A percentile compares a stretch with the other conserved stretches of the same genome.
phyloP scores from a whole-genome alignment of 73 alveolate species.

The Symbiodinium pilosum region DNA sequence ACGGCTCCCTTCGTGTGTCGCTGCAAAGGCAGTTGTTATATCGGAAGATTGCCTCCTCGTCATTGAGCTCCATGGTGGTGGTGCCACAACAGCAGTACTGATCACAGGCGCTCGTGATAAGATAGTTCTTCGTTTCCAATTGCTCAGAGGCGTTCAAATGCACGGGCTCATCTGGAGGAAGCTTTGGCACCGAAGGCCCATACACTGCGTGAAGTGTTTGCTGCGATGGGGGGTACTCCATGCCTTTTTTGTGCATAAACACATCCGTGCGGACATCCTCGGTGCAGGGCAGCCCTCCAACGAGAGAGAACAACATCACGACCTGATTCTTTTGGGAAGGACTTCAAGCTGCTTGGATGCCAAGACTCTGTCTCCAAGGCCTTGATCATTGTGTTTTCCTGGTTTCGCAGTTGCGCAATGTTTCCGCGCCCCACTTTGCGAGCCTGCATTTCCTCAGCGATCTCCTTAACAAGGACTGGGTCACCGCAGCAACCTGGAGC shows the following conservation, averaged over 20 bases:
- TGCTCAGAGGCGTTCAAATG: constrained; percentile 65
- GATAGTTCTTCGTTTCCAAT: constrained; percentile 3
- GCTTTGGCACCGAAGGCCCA: constrained; percentile 10
- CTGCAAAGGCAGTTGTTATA: background rate
- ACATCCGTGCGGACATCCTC: constrained; percentile 67
- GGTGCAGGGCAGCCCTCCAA: background rate
- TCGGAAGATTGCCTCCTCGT: constrained; percentile 78
- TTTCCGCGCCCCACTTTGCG: constrained; percentile 90
- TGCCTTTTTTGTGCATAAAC: background rate
- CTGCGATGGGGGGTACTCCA: constrained; percentile 65
- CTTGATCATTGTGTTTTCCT: constrained; percentile 70
- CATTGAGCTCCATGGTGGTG: constrained; percentile 40
- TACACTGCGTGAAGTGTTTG: constrained; percentile 36
- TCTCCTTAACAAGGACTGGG: background rate
- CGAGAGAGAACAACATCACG: too few species aligned
- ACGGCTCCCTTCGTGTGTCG: constrained; percentile 37
- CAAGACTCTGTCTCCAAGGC: constrained; percentile 62
- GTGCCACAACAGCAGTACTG: background rate
- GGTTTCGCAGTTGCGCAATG: constrained; percentile 87
- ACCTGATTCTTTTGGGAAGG: background rate
- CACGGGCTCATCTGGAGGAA: constrained; percentile 9
- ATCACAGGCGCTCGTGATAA: background rate
- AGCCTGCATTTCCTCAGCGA: constrained; percentile 40
- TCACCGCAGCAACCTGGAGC: constrained; percentile 60
- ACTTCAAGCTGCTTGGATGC: background rate